Base-by-base conservation (phyloP, 345 rosid species). In the Erodium maritimum region DNA sequence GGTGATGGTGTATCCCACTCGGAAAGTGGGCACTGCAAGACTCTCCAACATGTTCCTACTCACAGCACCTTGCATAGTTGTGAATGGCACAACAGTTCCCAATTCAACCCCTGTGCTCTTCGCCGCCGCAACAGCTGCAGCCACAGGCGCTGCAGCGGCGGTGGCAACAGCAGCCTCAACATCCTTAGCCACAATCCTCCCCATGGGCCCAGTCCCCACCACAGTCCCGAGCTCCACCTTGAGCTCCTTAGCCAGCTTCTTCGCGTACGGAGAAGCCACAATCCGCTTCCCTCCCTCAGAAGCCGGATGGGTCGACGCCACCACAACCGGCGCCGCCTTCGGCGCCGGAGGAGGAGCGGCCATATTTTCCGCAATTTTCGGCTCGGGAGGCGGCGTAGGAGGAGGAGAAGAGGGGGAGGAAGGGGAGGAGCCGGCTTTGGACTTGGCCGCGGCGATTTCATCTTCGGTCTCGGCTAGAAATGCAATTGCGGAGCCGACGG, bases 121-220 rank as follows among this genome's bases (percentile, higher is more conserved):
- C 4, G 56, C 66, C 2, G 63, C 61, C 18, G 65, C 20, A 1
- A 63, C 62, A n/a, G 52, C 74, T 48, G 51, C 55, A 17, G 68
- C 64, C 10, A 69, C 67, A 4, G 45, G 55, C 24, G 45, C 55
- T 13, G 57, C 64, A 17, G 75, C 62, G 0, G 68, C 64, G 14
- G 75, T 60, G 0, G 68, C 73, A 1, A 76, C 81, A 13, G 84
- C 90, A 0, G 82, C 86, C 68, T 88, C 95, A 29, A 89, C 95
- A 65, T 93, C 96, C 73, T 91, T 88, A 25, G 97, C 95, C 65
- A 91, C 97, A 72, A 91, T 88, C 71, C 97, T 88, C 19, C 97
- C 97, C 80, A 72, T 58, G 0, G 97, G 97, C 1, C 97, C 97
- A 79, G 84, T 86, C 29, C 95, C 95, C 55, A 69, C 72, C 5